phyloP scores from a whole-genome alignment of 1,284 basidiomycete genomes.

The Ganoderma leucocontextum region DNA sequence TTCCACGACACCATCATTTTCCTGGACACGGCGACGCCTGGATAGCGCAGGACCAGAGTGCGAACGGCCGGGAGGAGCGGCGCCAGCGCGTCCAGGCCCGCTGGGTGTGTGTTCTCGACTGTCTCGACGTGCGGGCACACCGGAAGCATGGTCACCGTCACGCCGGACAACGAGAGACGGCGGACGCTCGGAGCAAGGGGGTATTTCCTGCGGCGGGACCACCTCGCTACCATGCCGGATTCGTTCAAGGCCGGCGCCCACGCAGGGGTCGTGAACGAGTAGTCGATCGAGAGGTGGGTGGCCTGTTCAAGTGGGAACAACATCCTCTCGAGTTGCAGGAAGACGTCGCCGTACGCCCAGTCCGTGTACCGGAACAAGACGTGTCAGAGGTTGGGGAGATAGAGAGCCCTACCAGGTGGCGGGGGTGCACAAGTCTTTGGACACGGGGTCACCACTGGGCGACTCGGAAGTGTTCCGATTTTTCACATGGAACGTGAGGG shows the following conservation, averaged over 20 bases:
- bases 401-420: too few relatives aligned
- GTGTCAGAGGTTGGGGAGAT: slow-evolving; percentile 7
- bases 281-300: slow-evolving; percentile 42
- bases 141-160: slow-evolving; percentile 38
- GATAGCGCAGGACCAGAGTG: slow-evolving; percentile 33
- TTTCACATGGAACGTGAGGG: too few relatives aligned
- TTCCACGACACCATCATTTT: slow-evolving; percentile 30
- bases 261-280: slow-evolving; percentile 31
- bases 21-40: slow-evolving; percentile 12
- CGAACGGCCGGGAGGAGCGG: slow-evolving; percentile 35
- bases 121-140: slow-evolving; percentile 38
- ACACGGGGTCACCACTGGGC: too few relatives aligned
- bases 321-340: slow-evolving; percentile 41
- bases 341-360: slow-evolving; percentile 46
- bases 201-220: slow-evolving; percentile 18
- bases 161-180: slow-evolving; percentile 36
- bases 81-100: slow-evolving; percentile 28
- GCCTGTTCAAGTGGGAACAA: slow-evolving; percentile 44
- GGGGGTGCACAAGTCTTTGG: too few relatives aligned
- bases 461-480: too few relatives aligned
- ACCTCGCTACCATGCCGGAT: slow-evolving; percentile 32
- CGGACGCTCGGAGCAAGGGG: slow-evolving; percentile 34
- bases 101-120: slow-evolving; percentile 34
- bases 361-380: slow-evolving; percentile 28
- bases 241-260: slow-evolving; percentile 22